Evolutionary conservation across 2,329 filamentous ascomycete genomes (phyloP).

Genomic region (Beauveria asiatica): DNA sequence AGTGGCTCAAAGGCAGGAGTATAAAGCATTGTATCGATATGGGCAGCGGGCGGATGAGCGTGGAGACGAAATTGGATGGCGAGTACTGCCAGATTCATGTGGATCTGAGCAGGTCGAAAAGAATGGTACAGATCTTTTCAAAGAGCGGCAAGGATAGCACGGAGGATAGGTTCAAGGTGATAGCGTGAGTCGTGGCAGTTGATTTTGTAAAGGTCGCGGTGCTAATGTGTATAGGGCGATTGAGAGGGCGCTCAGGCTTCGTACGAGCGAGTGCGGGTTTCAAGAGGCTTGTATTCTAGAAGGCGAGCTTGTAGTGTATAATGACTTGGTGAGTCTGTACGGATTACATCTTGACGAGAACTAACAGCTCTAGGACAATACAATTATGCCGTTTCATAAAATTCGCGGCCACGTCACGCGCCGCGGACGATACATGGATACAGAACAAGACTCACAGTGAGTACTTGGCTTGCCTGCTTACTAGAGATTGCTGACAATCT

Average conservation of each 20-base stretch:
- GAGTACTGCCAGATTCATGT: conserved; percentile 89
- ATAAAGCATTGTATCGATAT: conserved; percentile 69
- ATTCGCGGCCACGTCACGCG: conserved; percentile 72
- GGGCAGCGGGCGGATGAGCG: conserved; percentile 53
- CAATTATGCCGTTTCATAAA: conserved; percentile 69
- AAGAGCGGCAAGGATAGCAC: conserved; percentile 91
- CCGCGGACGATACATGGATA: conserved; percentile 62
- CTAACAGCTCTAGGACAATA: conserved; percentile 36
- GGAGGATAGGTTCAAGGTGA: conserved; percentile 53
- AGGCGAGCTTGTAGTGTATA: conserved; percentile 75
- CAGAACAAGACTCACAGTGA: conserved; percentile 59
- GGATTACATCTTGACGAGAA: neutral
- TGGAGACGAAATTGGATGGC: conserved; percentile 78
- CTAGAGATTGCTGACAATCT: conserved; percentile 16
- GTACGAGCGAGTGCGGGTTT: conserved; percentile 48
- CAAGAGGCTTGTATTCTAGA: conserved; percentile 66
- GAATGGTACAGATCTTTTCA: conserved; percentile 72
- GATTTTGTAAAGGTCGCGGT: neutral
- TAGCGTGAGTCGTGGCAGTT: conserved; percentile 32
- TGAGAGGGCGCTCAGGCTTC: conserved; percentile 54
- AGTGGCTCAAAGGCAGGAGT: conserved; percentile 57
- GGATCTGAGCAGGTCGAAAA: conserved; percentile 46
- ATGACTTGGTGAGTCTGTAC: conserved; percentile 40
- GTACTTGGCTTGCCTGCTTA: conserved; percentile 16
- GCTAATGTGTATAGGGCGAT: conserved; percentile 39